Evolutionary conservation across 2,329 filamentous ascomycete genomes (phyloP).

Genomic region (Clonostachys rhizophaga): DNA sequence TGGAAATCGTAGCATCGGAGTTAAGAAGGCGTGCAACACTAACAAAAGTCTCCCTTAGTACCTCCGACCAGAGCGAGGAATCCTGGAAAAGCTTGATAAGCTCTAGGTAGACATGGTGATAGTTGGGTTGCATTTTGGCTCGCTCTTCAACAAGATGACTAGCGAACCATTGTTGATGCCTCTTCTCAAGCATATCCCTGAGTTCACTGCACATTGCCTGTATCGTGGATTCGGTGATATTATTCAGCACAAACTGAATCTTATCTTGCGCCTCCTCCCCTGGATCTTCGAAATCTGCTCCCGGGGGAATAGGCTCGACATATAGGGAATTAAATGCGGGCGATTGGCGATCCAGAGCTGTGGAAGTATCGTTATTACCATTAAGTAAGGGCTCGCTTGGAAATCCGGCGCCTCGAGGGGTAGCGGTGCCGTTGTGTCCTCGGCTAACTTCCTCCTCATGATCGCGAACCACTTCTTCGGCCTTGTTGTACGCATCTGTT

Average conservation of each 20-base stretch:
- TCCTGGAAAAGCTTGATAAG: slow-evolving; percentile 80
- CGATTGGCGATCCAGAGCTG: slow-evolving; percentile 52
- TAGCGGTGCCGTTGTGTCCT: slow-evolving; percentile 46
- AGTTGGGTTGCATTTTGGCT: slow-evolving; percentile 96
- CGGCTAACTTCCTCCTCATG: slow-evolving; percentile 56
- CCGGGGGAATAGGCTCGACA: slow-evolving; percentile 62
- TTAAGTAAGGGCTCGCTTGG: slow-evolving; percentile 57
- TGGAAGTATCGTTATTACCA: slow-evolving; percentile 62
- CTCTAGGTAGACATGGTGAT: slow-evolving; percentile 88
- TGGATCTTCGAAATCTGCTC: slow-evolving; percentile 73
- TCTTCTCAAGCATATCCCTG: slow-evolving; percentile 69
- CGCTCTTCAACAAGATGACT: slow-evolving; percentile 92
- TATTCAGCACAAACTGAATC: slow-evolving; percentile 94
- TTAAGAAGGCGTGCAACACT: slow-evolving; percentile 86
- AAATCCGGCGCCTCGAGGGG: slow-evolving; percentile 26
- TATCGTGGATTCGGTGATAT: slow-evolving; percentile 86
- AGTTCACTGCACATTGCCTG: slow-evolving; percentile 81
- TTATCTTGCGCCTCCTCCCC: slow-evolving; percentile 83
- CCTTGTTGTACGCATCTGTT: slow-evolving; percentile 79
- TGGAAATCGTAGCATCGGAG: slow-evolving; percentile 80
- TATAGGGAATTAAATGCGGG: slow-evolving; percentile 76
- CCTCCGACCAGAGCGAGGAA: slow-evolving; percentile 75
- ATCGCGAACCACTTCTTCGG: slow-evolving; percentile 73
- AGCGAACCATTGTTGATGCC: slow-evolving; percentile 95
- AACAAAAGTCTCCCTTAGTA: slow-evolving; percentile 88